phyloP scores from a whole-genome alignment of 495 filamentous ascomycete species.

The Trichocladium uniseriatum region DNA sequence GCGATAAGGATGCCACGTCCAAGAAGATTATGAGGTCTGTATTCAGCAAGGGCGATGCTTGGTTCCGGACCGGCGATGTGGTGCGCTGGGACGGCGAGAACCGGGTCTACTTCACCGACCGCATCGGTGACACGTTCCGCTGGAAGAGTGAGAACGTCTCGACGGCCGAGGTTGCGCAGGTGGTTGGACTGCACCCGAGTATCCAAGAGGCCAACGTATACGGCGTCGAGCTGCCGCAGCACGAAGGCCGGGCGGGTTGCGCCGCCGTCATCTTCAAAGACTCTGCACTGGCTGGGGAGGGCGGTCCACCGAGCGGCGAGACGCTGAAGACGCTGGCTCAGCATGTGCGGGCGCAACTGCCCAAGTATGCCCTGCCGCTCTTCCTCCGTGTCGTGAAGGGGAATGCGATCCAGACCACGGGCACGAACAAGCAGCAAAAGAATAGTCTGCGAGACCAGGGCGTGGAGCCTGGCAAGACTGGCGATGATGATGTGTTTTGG shows the following conservation, averaged over 20 bases:
- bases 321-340: constrained; percentile 49
- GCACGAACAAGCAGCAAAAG: constrained; percentile 86
- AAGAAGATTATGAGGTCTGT: constrained; percentile 75
- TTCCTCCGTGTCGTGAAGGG: constrained; percentile 60
- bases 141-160: constrained; percentile 95
- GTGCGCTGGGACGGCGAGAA: constrained; percentile 62
- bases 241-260: constrained; percentile 83
- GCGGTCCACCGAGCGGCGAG: constrained; percentile 28
- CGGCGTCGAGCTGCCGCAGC: constrained; percentile 69
- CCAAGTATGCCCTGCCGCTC: constrained; percentile 66
- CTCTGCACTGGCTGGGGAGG: constrained; percentile 8
- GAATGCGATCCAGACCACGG: constrained; percentile 51
- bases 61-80: constrained; percentile 80
- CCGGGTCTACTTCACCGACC: constrained; percentile 76
- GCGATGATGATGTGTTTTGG: constrained; percentile 55
- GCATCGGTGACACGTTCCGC: constrained; percentile 87
- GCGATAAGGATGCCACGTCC: constrained; percentile 62
- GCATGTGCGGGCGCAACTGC: constrained; percentile 49
- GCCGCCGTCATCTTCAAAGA: constrained; percentile 54
- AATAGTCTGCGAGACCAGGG: constrained; percentile 59
- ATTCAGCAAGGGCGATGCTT: constrained; percentile 71
- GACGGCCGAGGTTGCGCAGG: constrained; percentile 72
- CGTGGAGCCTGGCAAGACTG: constrained; percentile 54
- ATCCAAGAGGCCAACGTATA: constrained; percentile 83
- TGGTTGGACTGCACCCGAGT: constrained; percentile 55